Base-by-base conservation (phyloP, 257 asterid species). In the Rauvolfia tetraphylla region DNA sequence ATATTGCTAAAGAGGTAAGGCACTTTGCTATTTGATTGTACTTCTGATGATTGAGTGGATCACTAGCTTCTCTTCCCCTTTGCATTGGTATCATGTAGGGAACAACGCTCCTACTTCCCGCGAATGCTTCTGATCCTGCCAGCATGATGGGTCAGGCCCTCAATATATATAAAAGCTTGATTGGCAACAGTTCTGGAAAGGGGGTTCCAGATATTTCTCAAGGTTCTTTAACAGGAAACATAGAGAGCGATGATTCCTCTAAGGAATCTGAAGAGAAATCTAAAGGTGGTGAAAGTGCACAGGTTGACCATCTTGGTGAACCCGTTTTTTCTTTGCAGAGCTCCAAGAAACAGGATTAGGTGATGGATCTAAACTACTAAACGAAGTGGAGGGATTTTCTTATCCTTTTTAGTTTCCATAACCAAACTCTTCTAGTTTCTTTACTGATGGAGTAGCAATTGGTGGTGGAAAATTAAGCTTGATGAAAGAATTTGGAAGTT, bases 1-100 rank as follows among this genome's bases (percentile, higher is more conserved):
- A 81, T 68, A 82, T 94, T 39, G 98, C 98, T 25, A 92, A 92
- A 83, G 81, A 90, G 98, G 98, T 92, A 87, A 85, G 34, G 15
- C 72, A 33, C 58, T 23, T 42, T 73, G 53, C 2, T 8, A 12
- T 18, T 59, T 41, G 39, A n/a, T 51, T 27, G 15, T n/a, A 12
- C 1, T 51, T 81, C 14, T 54, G 57, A 48, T 51, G 51, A 59
- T 22, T 15, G 23, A 67, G 48, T 12, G 29, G 72, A 42, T 51
- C 57, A 44, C 36, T 36, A 53, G 39, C 63, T 73, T 77, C 14
- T 63, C 31, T 7, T n/a, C 25, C 34, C 33, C 20, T 57, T 39
- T 41, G 42, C 0, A 15, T 58, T 44, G 10, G 57, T 29, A 77
- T 71, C 27, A 20, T 89, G 31, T 57, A 92, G 98, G 87, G 95